Evolutionary conservation across 495 filamentous ascomycete species (phyloP), one percentile per base, ranked within the genome.

Genomic region (Thozetella sp.): DNA sequence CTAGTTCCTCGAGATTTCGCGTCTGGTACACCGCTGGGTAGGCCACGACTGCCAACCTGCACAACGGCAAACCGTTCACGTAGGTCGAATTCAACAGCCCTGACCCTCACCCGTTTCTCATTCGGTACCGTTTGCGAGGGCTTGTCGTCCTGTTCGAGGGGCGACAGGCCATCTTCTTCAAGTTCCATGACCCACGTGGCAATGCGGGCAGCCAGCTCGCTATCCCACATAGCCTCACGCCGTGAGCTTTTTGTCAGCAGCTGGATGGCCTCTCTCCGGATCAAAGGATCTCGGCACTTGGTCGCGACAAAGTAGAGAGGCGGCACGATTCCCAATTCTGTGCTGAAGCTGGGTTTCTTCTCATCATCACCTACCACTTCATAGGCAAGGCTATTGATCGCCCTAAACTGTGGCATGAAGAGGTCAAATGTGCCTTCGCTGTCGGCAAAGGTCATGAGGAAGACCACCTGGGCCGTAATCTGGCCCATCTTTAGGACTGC

Each of bases 161-260:
- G 55, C 13, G 51, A 43, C 13, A 76, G 72, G 2, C 73, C 75
- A 22, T 74, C 73, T 60, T 90, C 87, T 61, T 90, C 87, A 22
- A 86, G 72, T 10, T 73, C 72, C 56, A 84, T 77, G 58, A 88
- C 70, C 72, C 81, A 81, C 58, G 79, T 76, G 11, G 76, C 82
- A 58, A 86, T 80, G 1, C 73, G 72, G 6, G 83, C 83, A 22
- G 79, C 77, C 34, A 85, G 67, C 58, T 81, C 69, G 62, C 84
- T 87, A 66, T 89, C 84, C 81, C 82, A 89, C 63, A 89, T 80
- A n/a, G 83, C 86, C 71, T 90, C 88, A 61, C 86, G 76, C 27
- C 86, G 72, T 2, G 80, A 79, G 48, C 79, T 76, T 20, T 75
- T 76, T 34, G 73, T 70, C 25, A 90, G 71, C 11, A 88, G 64